phyloP scores from a whole-genome alignment of 257 asterid species.

The Solanum acaule region DNA sequence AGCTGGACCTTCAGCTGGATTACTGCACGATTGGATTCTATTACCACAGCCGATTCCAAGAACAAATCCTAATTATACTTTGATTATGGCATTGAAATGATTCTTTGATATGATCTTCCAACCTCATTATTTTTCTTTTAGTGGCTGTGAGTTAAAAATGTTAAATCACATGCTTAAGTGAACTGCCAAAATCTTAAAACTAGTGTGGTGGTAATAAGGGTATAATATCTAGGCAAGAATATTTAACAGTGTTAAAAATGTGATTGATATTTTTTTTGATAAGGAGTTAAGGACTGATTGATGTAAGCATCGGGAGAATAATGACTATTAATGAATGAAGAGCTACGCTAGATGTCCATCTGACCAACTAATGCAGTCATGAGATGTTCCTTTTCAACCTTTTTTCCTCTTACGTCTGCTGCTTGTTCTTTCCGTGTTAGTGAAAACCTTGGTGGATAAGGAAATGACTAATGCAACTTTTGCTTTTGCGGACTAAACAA shows the following conservation, averaged over 20 bases:
- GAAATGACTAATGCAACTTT: background rate
- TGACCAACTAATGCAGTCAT: background rate
- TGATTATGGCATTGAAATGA: background rate
- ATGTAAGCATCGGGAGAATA: background rate
- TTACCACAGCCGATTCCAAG: background rate
- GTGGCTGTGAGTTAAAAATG: background rate
- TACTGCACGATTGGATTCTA: background rate
- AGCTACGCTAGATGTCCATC: background rate
- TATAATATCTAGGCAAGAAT: too few relatives aligned
- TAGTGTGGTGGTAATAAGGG: too few relatives aligned
- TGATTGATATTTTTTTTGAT: background rate
- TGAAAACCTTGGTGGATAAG: background rate
- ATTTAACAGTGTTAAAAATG: background rate
- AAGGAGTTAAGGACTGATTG: background rate
- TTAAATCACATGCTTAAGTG: background rate
- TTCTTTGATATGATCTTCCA: background rate
- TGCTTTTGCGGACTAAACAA: background rate
- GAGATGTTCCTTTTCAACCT: background rate
- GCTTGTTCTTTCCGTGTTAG: background rate
- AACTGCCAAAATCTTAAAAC: background rate
- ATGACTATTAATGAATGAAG: background rate
- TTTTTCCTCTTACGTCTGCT: background rate
- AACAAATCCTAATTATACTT: background rate
- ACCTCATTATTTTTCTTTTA: background rate
- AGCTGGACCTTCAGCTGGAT: background rate